Evolutionary conservation across 768 basidiomycete genomes (phyloP).

Genomic region (Calocera viscosa): DNA sequence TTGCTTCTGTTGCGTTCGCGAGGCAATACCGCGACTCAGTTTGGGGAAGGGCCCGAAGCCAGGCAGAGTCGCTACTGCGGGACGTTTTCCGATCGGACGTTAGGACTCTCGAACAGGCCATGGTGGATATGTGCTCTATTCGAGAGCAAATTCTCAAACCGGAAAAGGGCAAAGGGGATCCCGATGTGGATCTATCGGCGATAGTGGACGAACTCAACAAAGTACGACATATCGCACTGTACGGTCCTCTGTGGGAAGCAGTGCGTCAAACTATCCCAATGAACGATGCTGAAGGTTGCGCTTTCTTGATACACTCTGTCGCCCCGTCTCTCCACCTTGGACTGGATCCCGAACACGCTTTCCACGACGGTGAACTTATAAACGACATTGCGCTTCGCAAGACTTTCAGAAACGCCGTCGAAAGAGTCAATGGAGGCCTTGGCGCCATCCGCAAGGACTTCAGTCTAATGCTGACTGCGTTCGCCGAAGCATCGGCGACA

Average conservation of each 20-base stretch:
- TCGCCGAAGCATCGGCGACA: slow-evolving; percentile 43
- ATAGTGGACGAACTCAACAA: slow-evolving; percentile 4
- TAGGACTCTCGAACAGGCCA: slow-evolving; percentile 20
- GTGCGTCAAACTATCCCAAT: slow-evolving; percentile 48
- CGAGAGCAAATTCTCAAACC: slow-evolving; percentile 19
- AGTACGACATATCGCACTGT: background rate
- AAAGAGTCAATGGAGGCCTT: slow-evolving; percentile 16
- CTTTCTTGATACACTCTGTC: slow-evolving; percentile 45
- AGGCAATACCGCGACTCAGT: slow-evolving; percentile 28
- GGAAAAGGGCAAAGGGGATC: slow-evolving; percentile 11
- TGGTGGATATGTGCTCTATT: slow-evolving; percentile 19
- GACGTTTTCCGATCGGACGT: slow-evolving; percentile 28
- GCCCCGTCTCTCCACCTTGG: slow-evolving; percentile 53
- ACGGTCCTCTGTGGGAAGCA: slow-evolving; percentile 45
- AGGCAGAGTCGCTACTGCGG: slow-evolving; percentile 31
- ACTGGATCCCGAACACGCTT: slow-evolving; percentile 34
- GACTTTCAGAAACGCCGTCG: slow-evolving; percentile 6
- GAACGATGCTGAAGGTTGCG: slow-evolving; percentile 46
- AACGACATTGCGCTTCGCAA: slow-evolving; percentile 15
- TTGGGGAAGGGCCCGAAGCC: slow-evolving; percentile 35
- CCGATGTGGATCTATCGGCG: slow-evolving; percentile 6
- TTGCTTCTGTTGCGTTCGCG: slow-evolving; percentile 38
- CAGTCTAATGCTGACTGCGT: slow-evolving; percentile 45
- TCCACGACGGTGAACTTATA: slow-evolving; percentile 36
- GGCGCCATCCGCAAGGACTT: slow-evolving; percentile 48